phyloP scores from a whole-genome alignment of 2,329 filamentous ascomycete species.

The Apiospora kogelbergensis region DNA sequence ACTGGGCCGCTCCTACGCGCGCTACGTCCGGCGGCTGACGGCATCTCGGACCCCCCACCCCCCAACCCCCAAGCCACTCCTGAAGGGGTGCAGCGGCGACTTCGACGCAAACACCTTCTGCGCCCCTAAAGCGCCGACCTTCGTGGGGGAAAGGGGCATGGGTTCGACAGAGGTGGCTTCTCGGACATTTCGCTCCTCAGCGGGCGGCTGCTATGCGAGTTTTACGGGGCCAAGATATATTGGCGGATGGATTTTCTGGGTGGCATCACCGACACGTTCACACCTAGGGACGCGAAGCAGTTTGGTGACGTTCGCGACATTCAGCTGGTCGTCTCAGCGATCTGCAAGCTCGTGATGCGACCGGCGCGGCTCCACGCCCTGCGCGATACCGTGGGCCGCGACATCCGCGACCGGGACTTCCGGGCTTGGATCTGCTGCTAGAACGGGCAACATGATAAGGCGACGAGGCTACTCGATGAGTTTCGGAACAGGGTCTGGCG shows the following conservation, averaged over 20 bases:
- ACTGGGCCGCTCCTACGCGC: neutral
- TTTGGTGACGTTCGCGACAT: neutral
- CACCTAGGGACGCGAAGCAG: neutral
- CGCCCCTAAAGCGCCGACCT: neutral
- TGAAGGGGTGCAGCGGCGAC: neutral
- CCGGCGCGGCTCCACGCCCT: neutral
- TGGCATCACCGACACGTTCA: neutral
- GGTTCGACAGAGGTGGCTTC: neutral
- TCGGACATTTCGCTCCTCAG: neutral
- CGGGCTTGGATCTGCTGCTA: neutral
- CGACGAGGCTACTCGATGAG: neutral
- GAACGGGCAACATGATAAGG: neutral
- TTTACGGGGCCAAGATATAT: neutral
- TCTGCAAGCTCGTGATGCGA: neutral
- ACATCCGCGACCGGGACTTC: neutral
- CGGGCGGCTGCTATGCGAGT: neutral
- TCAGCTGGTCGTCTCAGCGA: neutral
- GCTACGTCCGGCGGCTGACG: neutral
- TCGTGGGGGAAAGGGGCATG: neutral
- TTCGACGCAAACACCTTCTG: neutral
- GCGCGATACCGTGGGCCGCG: neutral
- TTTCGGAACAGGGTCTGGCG: neutral
- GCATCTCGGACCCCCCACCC: neutral
- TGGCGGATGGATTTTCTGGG: neutral
- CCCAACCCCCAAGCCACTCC: neutral